Evolutionary conservation across 306 rosid species (phyloP).

Genomic region (Trifolium subterraneum): DNA sequence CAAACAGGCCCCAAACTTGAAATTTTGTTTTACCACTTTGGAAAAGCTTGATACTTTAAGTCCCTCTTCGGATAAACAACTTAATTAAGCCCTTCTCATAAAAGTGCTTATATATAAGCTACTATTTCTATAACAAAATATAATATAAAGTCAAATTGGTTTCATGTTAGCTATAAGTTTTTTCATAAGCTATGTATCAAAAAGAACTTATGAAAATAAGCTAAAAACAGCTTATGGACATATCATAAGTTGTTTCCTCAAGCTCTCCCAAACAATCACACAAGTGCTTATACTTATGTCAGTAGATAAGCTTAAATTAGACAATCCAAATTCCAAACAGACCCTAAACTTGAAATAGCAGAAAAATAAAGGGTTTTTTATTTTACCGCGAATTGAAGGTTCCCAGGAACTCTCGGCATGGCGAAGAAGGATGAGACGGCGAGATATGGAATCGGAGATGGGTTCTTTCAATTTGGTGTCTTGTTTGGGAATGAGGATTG

Average conservation of each 20-base stretch:
- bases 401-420: constrained; percentile 85
- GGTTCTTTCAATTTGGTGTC: constrained; percentile 49
- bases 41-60: neutral
- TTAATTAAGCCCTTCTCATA: neutral
- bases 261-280: neutral
- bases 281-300: no score
- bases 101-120: no score
- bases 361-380: constrained; percentile 9
- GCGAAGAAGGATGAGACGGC: constrained; percentile 95
- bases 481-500: constrained; percentile 60
- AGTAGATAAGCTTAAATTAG: neutral
- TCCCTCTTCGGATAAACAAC: neutral
- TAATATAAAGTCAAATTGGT: neutral
- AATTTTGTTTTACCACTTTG: no score
- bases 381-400: constrained; percentile 71
- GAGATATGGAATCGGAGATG: constrained; percentile 58
- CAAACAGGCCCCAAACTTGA: neutral
- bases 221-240: neutral
- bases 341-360: constrained; percentile 12
- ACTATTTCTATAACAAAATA: neutral
- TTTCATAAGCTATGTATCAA: no score
- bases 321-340: neutral
- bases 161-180: neutral
- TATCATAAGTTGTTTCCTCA: neutral
- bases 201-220: neutral